Conservation (phyloP, 345 rosid genomes). For the Pistacia integerrima region DNA sequence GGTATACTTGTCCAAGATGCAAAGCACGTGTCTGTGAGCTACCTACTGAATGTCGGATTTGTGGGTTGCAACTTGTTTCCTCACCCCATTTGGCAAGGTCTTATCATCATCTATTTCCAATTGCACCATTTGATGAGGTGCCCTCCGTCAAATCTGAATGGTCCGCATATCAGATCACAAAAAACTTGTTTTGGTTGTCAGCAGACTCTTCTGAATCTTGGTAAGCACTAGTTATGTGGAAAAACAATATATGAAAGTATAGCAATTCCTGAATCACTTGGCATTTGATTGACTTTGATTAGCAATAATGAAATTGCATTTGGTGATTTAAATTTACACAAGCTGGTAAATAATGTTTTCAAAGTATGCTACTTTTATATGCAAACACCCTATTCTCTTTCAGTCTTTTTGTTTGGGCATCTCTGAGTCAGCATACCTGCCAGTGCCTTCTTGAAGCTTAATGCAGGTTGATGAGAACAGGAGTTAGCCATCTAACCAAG, state of each 20-base stretch:
- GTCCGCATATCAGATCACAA: constrained; percentile 35
- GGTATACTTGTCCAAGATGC: constrained; percentile 93
- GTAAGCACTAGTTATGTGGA: constrained; percentile 35
- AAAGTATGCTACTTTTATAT: not conserved
- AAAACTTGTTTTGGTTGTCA: constrained; percentile 86
- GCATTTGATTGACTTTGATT: not conserved
- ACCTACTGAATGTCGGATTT: constrained; percentile 81
- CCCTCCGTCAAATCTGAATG: constrained; percentile 37
- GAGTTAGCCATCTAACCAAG: not conserved
- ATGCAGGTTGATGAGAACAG: not conserved
- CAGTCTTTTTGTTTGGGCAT: not conserved
- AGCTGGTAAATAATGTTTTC: not conserved
- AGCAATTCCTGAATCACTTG: not conserved
- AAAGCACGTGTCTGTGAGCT: constrained; percentile 88
- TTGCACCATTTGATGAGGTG: constrained; percentile 76
- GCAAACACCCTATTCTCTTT: not conserved
- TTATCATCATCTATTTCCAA: constrained; percentile 94
- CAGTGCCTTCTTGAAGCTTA: not conserved
- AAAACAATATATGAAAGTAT: not conserved
- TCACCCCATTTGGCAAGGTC: constrained; percentile 96
- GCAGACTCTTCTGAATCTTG: constrained; percentile 59
- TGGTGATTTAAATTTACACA: not conserved
- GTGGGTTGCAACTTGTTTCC: constrained; percentile 93
- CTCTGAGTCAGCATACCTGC: not conserved
- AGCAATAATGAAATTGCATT: not conserved